These are phyloP conservation scores for Vigna reflexopilosa DNA, from an alignment of 306 rosid species.

Conservation along the genomic window DNA sequence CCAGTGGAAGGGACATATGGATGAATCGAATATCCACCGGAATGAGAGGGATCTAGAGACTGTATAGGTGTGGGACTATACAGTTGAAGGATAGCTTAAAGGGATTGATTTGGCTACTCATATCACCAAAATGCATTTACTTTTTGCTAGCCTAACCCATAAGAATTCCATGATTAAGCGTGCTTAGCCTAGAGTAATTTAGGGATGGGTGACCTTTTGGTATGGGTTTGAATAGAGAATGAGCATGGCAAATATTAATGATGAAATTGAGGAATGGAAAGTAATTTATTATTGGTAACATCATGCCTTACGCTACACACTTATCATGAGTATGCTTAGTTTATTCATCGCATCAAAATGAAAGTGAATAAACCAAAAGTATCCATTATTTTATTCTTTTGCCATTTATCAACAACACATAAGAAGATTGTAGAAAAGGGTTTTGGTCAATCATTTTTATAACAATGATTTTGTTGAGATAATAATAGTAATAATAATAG, in stretches of 20 bases:
- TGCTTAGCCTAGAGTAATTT: no score
- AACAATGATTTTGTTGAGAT: not conserved
- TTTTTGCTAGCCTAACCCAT: no score
- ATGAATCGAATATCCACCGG: no score
- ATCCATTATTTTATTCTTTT: not conserved
- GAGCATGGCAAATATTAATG: slow-evolving; percentile 3
- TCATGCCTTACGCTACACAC: slow-evolving; percentile 47
- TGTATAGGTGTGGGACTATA: no score
- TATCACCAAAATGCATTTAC: no score
- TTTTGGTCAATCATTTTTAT: not conserved
- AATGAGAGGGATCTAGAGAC: no score
- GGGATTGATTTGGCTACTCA: no score
- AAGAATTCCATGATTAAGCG: no score
- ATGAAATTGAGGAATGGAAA: slow-evolving; percentile 36
- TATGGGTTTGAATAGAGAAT: slow-evolving; percentile 1
- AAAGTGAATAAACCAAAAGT: slow-evolving; percentile 31
- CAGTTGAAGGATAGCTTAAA: no score
- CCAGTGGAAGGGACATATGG: no score
- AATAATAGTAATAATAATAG: not conserved
- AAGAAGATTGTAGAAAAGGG: not conserved
- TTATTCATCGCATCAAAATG: slow-evolving; percentile 5
- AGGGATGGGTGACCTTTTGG: no score
- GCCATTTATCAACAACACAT: not conserved
- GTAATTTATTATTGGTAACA: slow-evolving; percentile 38
- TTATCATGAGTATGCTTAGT: slow-evolving; percentile 34